A percentile compares a stretch with the other conserved stretches of the same genome.
phyloP scores from a whole-genome alignment of 2,329 filamentous ascomycete genomes.

The Nannizziopsis barbatae region DNA sequence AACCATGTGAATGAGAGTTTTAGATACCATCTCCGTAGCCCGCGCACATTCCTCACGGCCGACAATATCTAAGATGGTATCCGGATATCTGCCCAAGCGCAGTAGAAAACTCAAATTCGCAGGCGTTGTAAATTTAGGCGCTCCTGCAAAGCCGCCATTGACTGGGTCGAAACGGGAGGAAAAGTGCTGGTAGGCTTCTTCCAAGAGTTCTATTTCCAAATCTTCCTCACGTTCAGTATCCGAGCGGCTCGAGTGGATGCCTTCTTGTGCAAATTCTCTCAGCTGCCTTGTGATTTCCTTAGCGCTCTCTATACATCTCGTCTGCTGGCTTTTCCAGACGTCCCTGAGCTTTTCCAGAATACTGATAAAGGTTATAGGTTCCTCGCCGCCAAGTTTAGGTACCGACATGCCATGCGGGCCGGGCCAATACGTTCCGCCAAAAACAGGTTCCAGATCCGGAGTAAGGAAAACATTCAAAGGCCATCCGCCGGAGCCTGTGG shows the following conservation, averaged over 20 bases:
- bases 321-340: conserved; percentile 72
- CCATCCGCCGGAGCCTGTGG: conserved; percentile 83
- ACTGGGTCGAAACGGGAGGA: conserved; percentile 65
- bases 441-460: conserved; percentile 82
- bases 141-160: conserved; percentile 66
- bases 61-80: conserved; percentile 72
- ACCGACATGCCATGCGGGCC: conserved; percentile 53
- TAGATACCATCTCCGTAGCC: conserved; percentile 66
- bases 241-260: conserved; percentile 44
- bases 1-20: conserved; percentile 69
- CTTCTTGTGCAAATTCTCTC: conserved; percentile 78
- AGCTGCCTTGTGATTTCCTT: conserved; percentile 71
- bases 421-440: conserved; percentile 93
- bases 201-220: conserved; percentile 78
- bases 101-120: conserved; percentile 75
- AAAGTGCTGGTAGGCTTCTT: conserved; percentile 78
- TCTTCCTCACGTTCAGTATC: conserved; percentile 49
- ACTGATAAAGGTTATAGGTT: conserved; percentile 66
- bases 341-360: conserved; percentile 67
- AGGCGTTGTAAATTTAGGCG: conserved; percentile 84
- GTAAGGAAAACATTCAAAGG: conserved; percentile 95
- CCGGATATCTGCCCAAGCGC: conserved; percentile 58
- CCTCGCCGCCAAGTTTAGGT: conserved; percentile 33
- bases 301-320: conserved; percentile 71
- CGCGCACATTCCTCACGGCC: conserved; percentile 64